Base-by-base conservation (phyloP, 176 grass and related monocot genomes). In the Oryza meridionalis region DNA sequence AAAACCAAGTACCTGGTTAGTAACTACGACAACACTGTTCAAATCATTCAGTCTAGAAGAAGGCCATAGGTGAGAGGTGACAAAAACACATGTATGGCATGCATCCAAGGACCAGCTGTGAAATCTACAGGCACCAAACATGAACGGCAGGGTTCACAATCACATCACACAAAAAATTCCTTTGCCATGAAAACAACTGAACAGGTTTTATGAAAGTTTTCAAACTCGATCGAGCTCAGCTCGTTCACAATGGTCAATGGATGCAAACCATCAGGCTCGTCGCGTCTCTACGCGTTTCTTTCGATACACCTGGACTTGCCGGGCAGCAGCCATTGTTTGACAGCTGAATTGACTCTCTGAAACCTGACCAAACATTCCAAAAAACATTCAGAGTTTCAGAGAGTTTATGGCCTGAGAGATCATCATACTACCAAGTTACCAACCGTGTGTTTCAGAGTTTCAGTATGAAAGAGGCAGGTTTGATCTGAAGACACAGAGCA, bases 41-140 rank as follows among this genome's bases (percentile, higher is more conserved):
- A 44, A 27, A 11, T 15, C 1, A 61, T 72, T 21, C 14, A 16
- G 4, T n/a, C 10, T 9, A 14, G n/a, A 21, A 14, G n/a, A 21
- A 72, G 24, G 13, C n/a, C 42, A 70, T 21, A 43, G 22, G 29
- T 31, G 49, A 72, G 45, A 35, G 0, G 2, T 32, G 24, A 59
- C 14, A 32, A 17, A 24, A 43, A 66, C 55, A 73, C 19, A 70
- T 82, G 88, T 76, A 65, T 67, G 78, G 14, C 88, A 9, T 66
- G 44, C 2, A 49, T 17, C 15, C 62, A 51, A 76, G 29, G 4
- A 78, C 38, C 87, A 66, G 47, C 24, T 3, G 49, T 26, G 46
- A 44, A 77, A 77, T 82, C 55, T 72, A 46, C 67, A 3, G 46
- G 19, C 33, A 77, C 55, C 85, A 22, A 75, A 81, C 77, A 31